Base-by-base conservation (phyloP, 2,329 filamentous ascomycete genomes). In the Venturia carpophila region DNA sequence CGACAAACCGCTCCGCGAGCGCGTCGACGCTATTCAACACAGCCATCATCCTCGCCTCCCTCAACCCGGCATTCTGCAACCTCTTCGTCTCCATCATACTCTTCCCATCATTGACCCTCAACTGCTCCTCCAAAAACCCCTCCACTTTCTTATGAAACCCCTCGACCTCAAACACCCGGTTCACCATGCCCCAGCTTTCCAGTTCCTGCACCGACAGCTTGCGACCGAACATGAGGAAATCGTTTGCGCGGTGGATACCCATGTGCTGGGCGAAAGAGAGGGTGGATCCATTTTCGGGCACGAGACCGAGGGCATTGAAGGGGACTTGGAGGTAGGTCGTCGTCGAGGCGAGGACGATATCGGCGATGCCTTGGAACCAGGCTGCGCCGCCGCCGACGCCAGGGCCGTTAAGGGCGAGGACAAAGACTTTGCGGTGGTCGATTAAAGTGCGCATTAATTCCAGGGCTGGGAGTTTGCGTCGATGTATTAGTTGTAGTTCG, bases 21-120 rank as follows among this genome's bases (percentile, higher is more conserved):
- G 79, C 80, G 75, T 81, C 77, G 11, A 79, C 68, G 3, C 77
- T 73, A 71, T 82, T 77, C n/a, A 76, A 73, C 42, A 82, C 77
- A 0, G 80, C 80, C 15, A 80, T 67, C 69, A 82, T 69, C 65
- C 80, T 74, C 64, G 71, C 74, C 68, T 77, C 76, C 65, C 79
- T 72, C 60, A 80, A 70, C 15, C 75, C 75, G 5, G 74, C 73
- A 73, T 82, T 82, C 71, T 80, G 77, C 71, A 82, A 68, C 69
- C 79, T 74, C 73, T 82, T 82, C 69, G 74, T 76, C 75, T 82
- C 79, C 70, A 81, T 79, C 79, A 82, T 81, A 69, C 78, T 80
- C 72, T 78, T 79, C 24, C 79, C 79, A 72, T 82, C 79, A 71
- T 81, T 82, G 0, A 74, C 70, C 61, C 70, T 70, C 49, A 82